phyloP scores from a whole-genome alignment of 2,329 filamentous ascomycete genomes.

The Coniochaeta sp. region DNA sequence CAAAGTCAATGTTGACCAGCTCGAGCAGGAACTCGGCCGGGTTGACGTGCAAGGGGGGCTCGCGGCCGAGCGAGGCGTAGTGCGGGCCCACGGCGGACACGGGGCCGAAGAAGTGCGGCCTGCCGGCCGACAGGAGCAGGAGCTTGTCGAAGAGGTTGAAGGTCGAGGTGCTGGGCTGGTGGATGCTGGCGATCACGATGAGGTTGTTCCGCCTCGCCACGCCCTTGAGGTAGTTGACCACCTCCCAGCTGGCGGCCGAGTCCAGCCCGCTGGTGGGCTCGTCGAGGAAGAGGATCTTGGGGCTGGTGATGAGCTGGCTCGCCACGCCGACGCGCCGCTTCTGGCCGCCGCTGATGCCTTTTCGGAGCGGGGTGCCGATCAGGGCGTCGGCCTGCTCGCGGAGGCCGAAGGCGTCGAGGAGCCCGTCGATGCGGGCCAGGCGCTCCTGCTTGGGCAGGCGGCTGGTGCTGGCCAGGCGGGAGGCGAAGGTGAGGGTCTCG shows the following conservation, averaged over 20 bases:
- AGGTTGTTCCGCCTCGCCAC: constrained; percentile 64
- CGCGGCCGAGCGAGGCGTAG: constrained; percentile 52
- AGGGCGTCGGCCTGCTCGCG: constrained; percentile 60
- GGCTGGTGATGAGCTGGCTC: constrained; percentile 72
- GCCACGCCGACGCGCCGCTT: constrained; percentile 75
- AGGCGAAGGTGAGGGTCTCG: constrained; percentile 74
- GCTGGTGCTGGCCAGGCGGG: constrained; percentile 53
- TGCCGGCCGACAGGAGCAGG: constrained; percentile 62
- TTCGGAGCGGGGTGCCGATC: constrained; percentile 74
- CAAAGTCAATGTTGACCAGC: constrained; percentile 71
- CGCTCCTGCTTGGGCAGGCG: constrained; percentile 38
- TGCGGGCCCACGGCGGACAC: constrained; percentile 51
- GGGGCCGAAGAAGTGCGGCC: constrained; percentile 65
- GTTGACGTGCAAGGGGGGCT: constrained; percentile 64
- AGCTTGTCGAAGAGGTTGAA: constrained; percentile 78
- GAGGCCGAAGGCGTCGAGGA: constrained; percentile 69
- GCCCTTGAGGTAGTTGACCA: constrained; percentile 63
- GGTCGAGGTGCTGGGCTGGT: constrained; percentile 74
- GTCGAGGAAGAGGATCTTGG: constrained; percentile 75
- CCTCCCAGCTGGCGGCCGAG: constrained; percentile 67
- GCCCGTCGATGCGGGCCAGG: constrained; percentile 52
- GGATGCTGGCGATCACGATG: constrained; percentile 74
- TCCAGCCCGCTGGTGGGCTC: constrained; percentile 81
- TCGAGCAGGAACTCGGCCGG: constrained; percentile 77
- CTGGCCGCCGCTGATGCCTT: constrained; percentile 79